These are phyloP conservation scores for Fusarium sterilihyphosum DNA, from an alignment of 2,329 filamentous ascomycete species.

Conservation along the genomic window DNA sequence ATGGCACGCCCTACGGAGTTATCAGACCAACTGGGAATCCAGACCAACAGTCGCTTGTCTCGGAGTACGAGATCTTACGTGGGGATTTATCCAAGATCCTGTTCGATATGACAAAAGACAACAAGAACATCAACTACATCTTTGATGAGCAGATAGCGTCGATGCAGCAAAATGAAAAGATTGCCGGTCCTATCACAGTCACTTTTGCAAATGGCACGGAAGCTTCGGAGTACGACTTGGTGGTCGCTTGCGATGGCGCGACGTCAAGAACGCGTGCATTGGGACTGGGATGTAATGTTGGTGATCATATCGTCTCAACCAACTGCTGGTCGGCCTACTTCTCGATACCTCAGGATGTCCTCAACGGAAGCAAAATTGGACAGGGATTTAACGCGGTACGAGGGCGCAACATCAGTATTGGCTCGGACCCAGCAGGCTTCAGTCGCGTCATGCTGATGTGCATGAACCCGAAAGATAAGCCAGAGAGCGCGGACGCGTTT, in stretches of 20 bases:
- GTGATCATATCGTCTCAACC: background rate
- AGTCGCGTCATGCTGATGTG: slow-evolving; percentile 50
- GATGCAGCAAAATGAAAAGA: slow-evolving; percentile 2
- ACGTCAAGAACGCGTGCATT: slow-evolving; percentile 6
- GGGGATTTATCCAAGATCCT: slow-evolving; percentile 14
- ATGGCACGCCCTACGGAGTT: background rate
- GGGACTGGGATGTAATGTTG: slow-evolving; percentile 4
- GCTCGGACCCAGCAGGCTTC: slow-evolving; percentile 45
- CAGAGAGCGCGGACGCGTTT: slow-evolving; percentile 47
- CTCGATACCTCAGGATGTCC: slow-evolving; percentile 50
- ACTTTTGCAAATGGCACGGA: slow-evolving; percentile 3
- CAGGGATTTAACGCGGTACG: slow-evolving; percentile 50
- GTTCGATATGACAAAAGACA: slow-evolving; percentile 1
- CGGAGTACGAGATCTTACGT: slow-evolving; percentile 14
- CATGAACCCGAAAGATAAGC: slow-evolving; percentile 44
- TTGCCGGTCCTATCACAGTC: background rate
- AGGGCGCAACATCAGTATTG: slow-evolving; percentile 51
- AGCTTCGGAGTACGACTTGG: slow-evolving; percentile 11
- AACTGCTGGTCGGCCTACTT: slow-evolving; percentile 57
- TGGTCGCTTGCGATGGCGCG: slow-evolving; percentile 13
- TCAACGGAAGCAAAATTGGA: slow-evolving; percentile 50
- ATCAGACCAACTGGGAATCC: slow-evolving; percentile 14
- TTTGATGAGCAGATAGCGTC: slow-evolving; percentile 18
- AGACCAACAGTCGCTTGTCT: slow-evolving; percentile 17
- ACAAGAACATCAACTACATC: slow-evolving; percentile 12